Evolutionary conservation across 257 asterid species (phyloP).

Genomic region (Jacaranda copaia): DNA sequence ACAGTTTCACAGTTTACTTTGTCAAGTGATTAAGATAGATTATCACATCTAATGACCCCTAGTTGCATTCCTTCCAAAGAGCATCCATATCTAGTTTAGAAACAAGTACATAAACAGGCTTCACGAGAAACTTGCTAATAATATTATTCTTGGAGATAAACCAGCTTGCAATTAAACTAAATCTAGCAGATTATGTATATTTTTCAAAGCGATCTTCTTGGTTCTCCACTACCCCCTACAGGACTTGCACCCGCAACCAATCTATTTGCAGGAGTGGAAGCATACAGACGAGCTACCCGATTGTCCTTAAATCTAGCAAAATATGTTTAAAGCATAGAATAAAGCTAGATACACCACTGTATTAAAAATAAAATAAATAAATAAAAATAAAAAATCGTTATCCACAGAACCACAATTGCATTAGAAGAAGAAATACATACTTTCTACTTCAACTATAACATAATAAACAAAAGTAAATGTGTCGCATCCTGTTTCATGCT

Average conservation of each 20-base stretch:
- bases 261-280: too few relatives aligned
- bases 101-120: neutral
- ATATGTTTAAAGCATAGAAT: neutral
- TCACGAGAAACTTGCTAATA: conserved; percentile 5
- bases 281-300: too few relatives aligned
- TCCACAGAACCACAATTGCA: neutral
- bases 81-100: conserved; percentile 19
- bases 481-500: conserved; percentile 1
- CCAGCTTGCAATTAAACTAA: neutral
- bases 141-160: neutral
- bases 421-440: conserved; percentile 8
- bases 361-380: too few relatives aligned
- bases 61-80: conserved; percentile 14
- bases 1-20: conserved; percentile 21
- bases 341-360: conserved; percentile 7
- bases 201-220: too few relatives aligned
- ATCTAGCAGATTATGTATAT: too few relatives aligned
- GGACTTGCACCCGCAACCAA: too few relatives aligned
- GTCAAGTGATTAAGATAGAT: conserved; percentile 16
- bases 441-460: conserved; percentile 20
- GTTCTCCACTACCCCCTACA: too few relatives aligned
- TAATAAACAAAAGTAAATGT: neutral
- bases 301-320: too few relatives aligned
- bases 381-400: too few relatives aligned
- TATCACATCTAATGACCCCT: conserved; percentile 24